Conservation (phyloP, 1,139 yeast species). For the Zhuliangozyma blackwelliae region DNA sequence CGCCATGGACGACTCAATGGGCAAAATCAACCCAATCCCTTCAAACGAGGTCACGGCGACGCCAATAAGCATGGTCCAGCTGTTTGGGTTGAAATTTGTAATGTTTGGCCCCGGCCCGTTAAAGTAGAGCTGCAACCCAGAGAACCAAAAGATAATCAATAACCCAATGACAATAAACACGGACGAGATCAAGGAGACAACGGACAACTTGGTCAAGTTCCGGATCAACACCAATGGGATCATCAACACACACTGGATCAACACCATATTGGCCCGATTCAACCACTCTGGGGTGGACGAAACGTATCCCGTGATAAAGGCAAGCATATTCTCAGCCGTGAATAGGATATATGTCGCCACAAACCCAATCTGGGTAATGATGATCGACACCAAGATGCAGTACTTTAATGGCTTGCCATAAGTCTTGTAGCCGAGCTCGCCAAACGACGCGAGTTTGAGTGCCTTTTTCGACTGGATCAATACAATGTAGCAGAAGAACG, state of each 20-base stretch:
- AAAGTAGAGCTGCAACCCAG: conserved; percentile 39
- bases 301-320: conserved; percentile 28
- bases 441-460: conserved; percentile 65
- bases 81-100: conserved; percentile 48
- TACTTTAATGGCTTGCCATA: conserved; percentile 60
- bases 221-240: conserved; percentile 69
- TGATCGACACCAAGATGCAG: conserved; percentile 57
- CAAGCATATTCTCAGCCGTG: conserved; percentile 63
- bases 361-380: conserved; percentile 70
- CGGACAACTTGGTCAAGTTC: conserved; percentile 65
- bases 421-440: conserved; percentile 63
- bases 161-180: conserved; percentile 62
- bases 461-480: conserved; percentile 53
- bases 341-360: conserved; percentile 74
- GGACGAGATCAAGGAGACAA: conserved; percentile 66
- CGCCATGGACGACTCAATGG: conserved; percentile 73
- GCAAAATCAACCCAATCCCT: conserved; percentile 74
- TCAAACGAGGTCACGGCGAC: conserved; percentile 81
- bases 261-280: conserved; percentile 36
- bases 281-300: conserved; percentile 11
- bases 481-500: conserved; percentile 67
- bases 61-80: conserved; percentile 73
- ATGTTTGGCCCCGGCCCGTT: conserved; percentile 51
- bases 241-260: conserved; percentile 53
- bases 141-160: conserved; percentile 56